Evolutionary conservation across 1,284 basidiomycete genomes (phyloP), one percentile per base, ranked within the genome.

Genomic region (Cryptococcus jaspeensis): DNA sequence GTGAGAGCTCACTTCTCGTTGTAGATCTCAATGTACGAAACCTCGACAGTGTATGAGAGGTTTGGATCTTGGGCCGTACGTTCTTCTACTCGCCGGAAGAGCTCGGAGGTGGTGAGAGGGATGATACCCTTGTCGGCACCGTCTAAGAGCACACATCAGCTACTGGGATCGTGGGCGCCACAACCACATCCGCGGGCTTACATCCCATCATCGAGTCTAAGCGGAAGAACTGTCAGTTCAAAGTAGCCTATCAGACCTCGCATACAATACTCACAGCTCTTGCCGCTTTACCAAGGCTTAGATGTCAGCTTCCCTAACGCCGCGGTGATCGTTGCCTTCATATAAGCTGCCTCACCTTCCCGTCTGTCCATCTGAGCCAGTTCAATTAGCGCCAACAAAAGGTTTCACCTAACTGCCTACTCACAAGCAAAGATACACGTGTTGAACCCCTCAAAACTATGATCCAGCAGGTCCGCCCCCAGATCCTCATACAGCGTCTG

Each of bases 71-170:
- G 74, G 0, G 80, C 79, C 65, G 78, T 84, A 79, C 89, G 89
- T 41, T 82, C 74, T 45, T 83, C 83, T 46, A 95, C 89, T 60
- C 93, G 86, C 58, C 85, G 82, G 77, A 99, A 99, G 25, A 99
- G 82, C 72, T 95, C 92, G 48, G 85, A 87, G 71, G 93, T 98
- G 38, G 93, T 97, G 49, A 97, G 84, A 18, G 95, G 95, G 61
- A 97, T 98, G 71, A 99, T 94, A 55, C 95, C 95, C 79, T 96
- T 96, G 82, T 97, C 96, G 51, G 85, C 82, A 20, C 95, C 95
- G 74, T 99, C 91, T 93, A 64, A 40, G 35, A 47, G 38, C 59
- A 58, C 55, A 64, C 53, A 55, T 60, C 51, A 59, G 45, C 25
- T 49, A 18, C 18, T 16, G 36, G n/a, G 28, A 32, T 32, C 13